Conservation (phyloP, 2,329 filamentous ascomycete species). For the Paecilomyces fulvus region DNA sequence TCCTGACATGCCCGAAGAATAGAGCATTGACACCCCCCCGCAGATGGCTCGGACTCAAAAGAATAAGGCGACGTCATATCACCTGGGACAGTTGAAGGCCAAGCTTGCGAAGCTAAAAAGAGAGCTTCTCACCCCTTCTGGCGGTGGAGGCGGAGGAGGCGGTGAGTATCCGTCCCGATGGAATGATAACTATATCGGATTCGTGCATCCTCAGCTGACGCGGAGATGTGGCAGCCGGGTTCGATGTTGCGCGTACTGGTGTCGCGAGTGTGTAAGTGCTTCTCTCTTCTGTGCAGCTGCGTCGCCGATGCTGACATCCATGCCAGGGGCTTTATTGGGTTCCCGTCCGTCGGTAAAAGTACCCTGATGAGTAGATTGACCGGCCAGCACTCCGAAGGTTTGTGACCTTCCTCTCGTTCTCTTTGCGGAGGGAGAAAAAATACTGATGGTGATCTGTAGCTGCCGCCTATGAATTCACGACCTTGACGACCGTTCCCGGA, state of each 20-base stretch:
- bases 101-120: conserved; percentile 97
- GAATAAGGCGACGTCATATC: conserved; percentile 90
- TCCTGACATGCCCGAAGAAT: conserved; percentile 1
- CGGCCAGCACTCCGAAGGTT: conserved; percentile 84
- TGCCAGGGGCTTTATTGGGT: conserved; percentile 76
- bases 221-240: conserved; percentile 52
- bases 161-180: conserved; percentile 32
- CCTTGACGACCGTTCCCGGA: conserved; percentile 90
- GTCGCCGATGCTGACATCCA: conserved; percentile 8
- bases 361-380: conserved; percentile 93
- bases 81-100: conserved; percentile 88
- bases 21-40: conserved; percentile 9
- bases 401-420: conserved; percentile 6
- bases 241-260: conserved; percentile 96
- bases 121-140: conserved; percentile 78
- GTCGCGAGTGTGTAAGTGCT: conserved; percentile 71
- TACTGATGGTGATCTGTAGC: conserved; percentile 37
- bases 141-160: conserved; percentile 73
- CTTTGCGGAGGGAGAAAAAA: not conserved
- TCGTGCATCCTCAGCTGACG: conserved; percentile 9
- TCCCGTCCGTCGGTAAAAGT: conserved; percentile 96
- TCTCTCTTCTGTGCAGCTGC: not conserved
- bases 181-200: not conserved
- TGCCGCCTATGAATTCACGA: conserved; percentile 97
- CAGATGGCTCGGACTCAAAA: conserved; percentile 96